These are phyloP conservation scores for Microcos paniculata DNA, from an alignment of 345 rosid genomes.

Conservation along the genomic window DNA sequence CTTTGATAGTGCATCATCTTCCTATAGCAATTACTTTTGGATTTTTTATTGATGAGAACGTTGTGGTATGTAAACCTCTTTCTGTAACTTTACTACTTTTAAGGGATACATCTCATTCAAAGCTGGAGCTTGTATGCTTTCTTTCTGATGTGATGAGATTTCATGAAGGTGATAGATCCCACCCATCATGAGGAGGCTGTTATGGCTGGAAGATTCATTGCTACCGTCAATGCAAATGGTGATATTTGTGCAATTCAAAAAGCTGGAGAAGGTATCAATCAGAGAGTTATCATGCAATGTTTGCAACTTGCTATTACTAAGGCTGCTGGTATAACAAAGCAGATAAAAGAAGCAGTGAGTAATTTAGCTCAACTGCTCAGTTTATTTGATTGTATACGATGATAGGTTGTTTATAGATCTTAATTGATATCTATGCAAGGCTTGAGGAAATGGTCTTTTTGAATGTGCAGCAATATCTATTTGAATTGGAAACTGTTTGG, in stretches of 20 bases:
- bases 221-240: conserved; percentile 81
- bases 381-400: background rate
- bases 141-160: conserved; percentile 16
- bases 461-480: background rate
- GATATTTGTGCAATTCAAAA: conserved; percentile 86
- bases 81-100: conserved; percentile 2
- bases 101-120: background rate
- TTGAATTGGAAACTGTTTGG: background rate
- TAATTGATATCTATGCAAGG: background rate
- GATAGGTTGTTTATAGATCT: background rate
- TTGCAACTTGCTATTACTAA: conserved; percentile 55
- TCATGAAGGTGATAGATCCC: conserved; percentile 59
- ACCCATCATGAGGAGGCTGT: conserved; percentile 80
- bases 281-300: conserved; percentile 63
- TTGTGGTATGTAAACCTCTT: conserved; percentile 51
- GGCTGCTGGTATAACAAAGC: conserved; percentile 60
- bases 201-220: conserved; percentile 86
- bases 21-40: conserved; percentile 94
- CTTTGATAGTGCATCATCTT: conserved; percentile 90
- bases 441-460: background rate
- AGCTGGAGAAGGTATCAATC: conserved; percentile 60
- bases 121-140: background rate
- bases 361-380: background rate
- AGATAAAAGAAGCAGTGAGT: conserved; percentile 67
- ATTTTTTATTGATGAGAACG: conserved; percentile 59